Evolutionary conservation across 192 early-diverging fungal genomes (phyloP).

Genomic region (Chytriomyces sp.): DNA sequence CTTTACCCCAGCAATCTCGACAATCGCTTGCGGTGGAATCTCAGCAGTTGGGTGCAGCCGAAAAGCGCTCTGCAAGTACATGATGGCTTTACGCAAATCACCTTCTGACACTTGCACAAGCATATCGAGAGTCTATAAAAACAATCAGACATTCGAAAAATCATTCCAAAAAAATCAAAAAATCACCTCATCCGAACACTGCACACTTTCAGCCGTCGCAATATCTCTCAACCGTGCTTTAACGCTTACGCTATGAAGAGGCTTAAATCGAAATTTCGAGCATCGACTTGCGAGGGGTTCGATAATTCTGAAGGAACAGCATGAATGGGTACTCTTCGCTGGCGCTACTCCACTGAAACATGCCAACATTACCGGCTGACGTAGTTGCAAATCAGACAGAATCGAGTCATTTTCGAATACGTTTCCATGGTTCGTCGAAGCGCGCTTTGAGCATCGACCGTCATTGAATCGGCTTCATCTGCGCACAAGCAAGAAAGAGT

Average conservation of each 20-base stretch:
- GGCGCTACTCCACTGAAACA: not conserved
- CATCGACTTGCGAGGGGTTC: slow-evolving; percentile 93
- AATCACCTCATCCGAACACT: slow-evolving; percentile 57
- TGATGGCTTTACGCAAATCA: slow-evolving; percentile 91
- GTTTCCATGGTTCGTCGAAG: slow-evolving; percentile 93
- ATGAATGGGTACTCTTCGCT: not conserved
- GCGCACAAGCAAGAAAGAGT: not conserved
- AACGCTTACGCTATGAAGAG: slow-evolving; percentile 69
- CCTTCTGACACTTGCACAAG: slow-evolving; percentile 81
- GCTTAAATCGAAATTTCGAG: slow-evolving; percentile 94
- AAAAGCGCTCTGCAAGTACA: slow-evolving; percentile 85
- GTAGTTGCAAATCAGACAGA: slow-evolving; percentile 95
- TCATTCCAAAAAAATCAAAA: slow-evolving; percentile 5
- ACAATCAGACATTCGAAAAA: not conserved
- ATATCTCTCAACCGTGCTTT: slow-evolving; percentile 70
- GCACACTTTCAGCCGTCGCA: slow-evolving; percentile 68
- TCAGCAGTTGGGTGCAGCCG: slow-evolving; percentile 56
- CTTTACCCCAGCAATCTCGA: slow-evolving; percentile 84
- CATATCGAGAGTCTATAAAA: slow-evolving; percentile 60
- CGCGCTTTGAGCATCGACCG: slow-evolving; percentile 89
- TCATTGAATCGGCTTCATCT: slow-evolving; percentile 98
- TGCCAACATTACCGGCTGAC: slow-evolving; percentile 55
- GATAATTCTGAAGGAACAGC: slow-evolving; percentile 70
- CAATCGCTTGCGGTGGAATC: slow-evolving; percentile 62
- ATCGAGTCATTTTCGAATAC: slow-evolving; percentile 89